Conservation (phyloP, 257 asterid species). For the Mentha longifolia region DNA sequence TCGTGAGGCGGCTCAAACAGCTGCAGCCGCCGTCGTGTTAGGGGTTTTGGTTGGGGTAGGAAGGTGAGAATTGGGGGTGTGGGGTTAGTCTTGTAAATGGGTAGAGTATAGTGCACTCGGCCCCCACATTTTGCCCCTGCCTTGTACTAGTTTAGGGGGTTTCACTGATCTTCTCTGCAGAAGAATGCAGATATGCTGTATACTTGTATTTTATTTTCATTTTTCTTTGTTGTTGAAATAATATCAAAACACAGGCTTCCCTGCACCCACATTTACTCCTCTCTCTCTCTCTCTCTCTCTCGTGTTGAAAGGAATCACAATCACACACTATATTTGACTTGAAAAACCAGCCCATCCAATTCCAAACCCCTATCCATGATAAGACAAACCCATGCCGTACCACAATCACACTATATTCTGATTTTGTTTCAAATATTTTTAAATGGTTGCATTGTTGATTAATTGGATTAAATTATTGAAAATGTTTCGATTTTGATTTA, state of each 20-base stretch:
- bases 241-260: slow-evolving; percentile 36
- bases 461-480: too few relatives aligned
- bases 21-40: slow-evolving; percentile 93
- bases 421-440: too few relatives aligned
- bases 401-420: too few relatives aligned
- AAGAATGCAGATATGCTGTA: slow-evolving; percentile 66
- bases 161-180: slow-evolving; percentile 55
- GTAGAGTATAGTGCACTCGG: slow-evolving; percentile 54
- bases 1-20: slow-evolving; percentile 80
- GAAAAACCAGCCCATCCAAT: too few relatives aligned
- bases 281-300: too few relatives aligned
- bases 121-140: slow-evolving; percentile 46
- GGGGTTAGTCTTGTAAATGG: slow-evolving; percentile 57
- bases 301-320: too few relatives aligned
- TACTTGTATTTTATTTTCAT: slow-evolving; percentile 46
- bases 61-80: neutral
- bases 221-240: slow-evolving; percentile 49
- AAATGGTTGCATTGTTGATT: too few relatives aligned
- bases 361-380: too few relatives aligned
- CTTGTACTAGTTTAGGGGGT: slow-evolving; percentile 44
- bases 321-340: too few relatives aligned
- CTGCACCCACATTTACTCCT: too few relatives aligned
- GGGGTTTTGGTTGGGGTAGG: neutral
- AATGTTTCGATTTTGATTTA: too few relatives aligned
- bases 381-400: too few relatives aligned